Conservation (phyloP, 1,139 yeast species). For the Arxiozyma telluris region DNA sequence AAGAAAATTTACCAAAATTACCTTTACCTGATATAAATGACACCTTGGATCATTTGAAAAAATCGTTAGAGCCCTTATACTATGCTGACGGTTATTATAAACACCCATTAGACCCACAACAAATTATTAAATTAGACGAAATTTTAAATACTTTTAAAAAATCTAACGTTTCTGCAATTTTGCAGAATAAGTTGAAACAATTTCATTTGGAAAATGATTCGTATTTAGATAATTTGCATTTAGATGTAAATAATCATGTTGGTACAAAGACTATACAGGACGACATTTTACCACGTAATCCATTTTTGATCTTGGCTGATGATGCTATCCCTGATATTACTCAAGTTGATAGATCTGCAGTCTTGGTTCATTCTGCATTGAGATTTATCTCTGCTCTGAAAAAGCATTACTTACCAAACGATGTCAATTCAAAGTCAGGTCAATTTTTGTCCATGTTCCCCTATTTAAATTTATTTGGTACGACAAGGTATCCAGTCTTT, state of each 20-base stretch:
- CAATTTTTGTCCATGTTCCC: conserved; percentile 59
- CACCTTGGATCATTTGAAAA: conserved; percentile 20
- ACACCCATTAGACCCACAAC: conserved; percentile 22
- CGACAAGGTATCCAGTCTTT: conserved; percentile 51
- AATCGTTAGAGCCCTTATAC: conserved; percentile 26
- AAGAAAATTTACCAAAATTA: conserved; percentile 19
- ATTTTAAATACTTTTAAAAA: conserved; percentile 38
- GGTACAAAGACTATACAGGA: conserved; percentile 60
- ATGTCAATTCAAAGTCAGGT: conserved; percentile 41
- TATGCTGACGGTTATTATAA: conserved; percentile 28
- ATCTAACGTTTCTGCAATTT: conserved; percentile 35
- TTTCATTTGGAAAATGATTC: conserved; percentile 40
- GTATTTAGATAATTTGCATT: conserved; percentile 44
- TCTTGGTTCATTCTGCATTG: conserved; percentile 53
- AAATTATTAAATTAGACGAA: conserved; percentile 12
- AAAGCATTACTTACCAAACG: conserved; percentile 46
- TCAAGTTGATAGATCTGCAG: conserved; percentile 61
- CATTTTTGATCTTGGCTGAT: conserved; percentile 61
- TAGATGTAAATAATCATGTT: conserved; percentile 45
- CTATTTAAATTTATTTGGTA: conserved; percentile 56
- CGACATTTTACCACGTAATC: conserved; percentile 66
- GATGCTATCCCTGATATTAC: conserved; percentile 59
- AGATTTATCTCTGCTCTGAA: conserved; percentile 56
- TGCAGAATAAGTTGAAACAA: conserved; percentile 47
- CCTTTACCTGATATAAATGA: conserved; percentile 22